Evolutionary conservation across 1,284 basidiomycete genomes (phyloP).

Genomic region (Lignosus rhinocerotis): DNA sequence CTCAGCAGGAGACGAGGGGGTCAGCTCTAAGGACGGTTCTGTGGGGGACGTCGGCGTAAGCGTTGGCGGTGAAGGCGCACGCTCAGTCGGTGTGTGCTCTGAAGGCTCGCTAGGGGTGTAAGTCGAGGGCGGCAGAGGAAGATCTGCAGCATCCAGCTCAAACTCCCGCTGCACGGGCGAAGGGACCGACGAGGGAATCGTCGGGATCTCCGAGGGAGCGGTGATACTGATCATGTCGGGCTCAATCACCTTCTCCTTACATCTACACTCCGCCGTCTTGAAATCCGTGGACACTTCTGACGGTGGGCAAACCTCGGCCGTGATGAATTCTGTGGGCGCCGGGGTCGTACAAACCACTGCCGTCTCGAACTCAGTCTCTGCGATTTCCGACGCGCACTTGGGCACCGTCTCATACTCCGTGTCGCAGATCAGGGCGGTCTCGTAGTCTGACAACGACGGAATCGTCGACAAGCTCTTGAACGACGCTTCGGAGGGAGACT

Average conservation of each 20-base stretch:
- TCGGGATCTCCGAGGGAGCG: constrained; percentile 31
- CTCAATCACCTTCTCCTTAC: constrained; percentile 20
- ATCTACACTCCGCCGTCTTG: constrained; percentile 35
- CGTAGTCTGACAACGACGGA: constrained; percentile 53
- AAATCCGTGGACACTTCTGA: constrained; percentile 42
- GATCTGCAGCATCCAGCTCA: constrained; percentile 37
- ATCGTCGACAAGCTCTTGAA: constrained; percentile 49
- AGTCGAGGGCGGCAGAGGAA: constrained; percentile 41
- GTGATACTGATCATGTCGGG: constrained; percentile 26
- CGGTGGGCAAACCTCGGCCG: constrained; percentile 46
- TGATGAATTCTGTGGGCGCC: constrained; percentile 51
- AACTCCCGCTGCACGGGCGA: constrained; percentile 18
- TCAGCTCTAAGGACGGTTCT: constrained; percentile 18
- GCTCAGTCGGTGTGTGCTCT: constrained; percentile 15
- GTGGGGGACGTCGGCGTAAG: constrained; percentile 15
- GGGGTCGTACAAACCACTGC: constrained; percentile 49
- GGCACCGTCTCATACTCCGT: constrained; percentile 55
- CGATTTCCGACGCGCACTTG: constrained; percentile 41
- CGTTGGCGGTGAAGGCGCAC: constrained; percentile 11
- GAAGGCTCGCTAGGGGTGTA: constrained; percentile 35
- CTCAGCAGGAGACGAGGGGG: constrained; percentile 4
- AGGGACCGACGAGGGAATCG: constrained; percentile 28
- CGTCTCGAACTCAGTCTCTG: constrained; percentile 52
- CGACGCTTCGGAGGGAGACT: constrained; percentile 44
- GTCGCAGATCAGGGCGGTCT: constrained; percentile 48